These are phyloP conservation scores for Knoxia roxburghii DNA, from an alignment of 257 asterid genomes.

Conservation along the genomic window DNA sequence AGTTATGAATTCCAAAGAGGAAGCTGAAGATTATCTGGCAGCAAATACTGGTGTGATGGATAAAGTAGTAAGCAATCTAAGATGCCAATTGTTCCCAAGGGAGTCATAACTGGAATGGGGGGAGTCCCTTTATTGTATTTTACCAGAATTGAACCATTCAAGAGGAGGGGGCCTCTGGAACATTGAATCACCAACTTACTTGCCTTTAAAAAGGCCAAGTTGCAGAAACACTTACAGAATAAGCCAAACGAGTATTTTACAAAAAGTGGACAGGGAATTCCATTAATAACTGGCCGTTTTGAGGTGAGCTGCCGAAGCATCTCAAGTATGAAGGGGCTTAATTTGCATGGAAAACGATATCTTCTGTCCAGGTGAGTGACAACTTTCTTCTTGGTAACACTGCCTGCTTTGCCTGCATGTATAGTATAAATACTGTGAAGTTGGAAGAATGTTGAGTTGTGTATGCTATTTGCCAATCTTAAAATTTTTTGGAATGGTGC, in stretches of 20 bases:
- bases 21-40: constrained; percentile 55
- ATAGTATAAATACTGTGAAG: no score
- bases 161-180: neutral
- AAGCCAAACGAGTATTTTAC: no score
- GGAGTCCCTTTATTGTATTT: constrained; percentile 8
- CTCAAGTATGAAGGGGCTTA: neutral
- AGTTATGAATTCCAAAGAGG: constrained; percentile 47
- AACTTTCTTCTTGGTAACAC: no score
- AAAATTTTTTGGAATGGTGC: no score
- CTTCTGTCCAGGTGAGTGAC: neutral
- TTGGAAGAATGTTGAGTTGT: no score
- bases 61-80: constrained; percentile 45
- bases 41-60: constrained; percentile 46
- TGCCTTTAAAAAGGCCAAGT: neutral
- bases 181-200: neutral
- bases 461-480: no score
- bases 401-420: no score
- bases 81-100: constrained; percentile 52
- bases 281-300: no score
- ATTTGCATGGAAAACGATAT: neutral
- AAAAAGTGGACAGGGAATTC: no score
- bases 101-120: constrained; percentile 19
- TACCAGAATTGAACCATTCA: neutral
- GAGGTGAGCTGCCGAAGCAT: neutral
- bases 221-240: neutral